phyloP scores from a whole-genome alignment of 495 filamentous ascomycete genomes.

The Astrocystis sublimbata region DNA sequence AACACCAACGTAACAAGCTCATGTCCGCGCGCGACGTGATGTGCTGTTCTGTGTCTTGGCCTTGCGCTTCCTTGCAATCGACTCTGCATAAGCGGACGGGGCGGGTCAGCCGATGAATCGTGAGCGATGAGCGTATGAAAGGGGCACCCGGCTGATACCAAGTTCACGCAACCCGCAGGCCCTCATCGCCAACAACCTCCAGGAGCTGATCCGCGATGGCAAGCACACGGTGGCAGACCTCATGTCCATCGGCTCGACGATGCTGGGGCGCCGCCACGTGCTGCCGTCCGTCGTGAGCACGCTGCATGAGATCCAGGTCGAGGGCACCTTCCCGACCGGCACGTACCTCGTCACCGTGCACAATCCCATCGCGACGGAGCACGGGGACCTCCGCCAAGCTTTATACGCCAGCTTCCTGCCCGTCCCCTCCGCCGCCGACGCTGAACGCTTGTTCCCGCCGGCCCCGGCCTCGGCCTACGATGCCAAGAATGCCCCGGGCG shows the following conservation, averaged over 20 bases:
- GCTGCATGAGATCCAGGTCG: conserved; percentile 83
- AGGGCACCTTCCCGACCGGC: conserved; percentile 88
- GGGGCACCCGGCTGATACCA: conserved; percentile 14
- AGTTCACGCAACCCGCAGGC: conserved; percentile 55
- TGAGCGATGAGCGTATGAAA: too few relatives aligned
- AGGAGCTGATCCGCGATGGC: conserved; percentile 98
- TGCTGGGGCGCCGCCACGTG: conserved; percentile 95
- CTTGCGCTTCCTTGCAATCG: not conserved
- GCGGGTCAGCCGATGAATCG: too few relatives aligned
- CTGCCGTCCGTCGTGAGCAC: conserved; percentile 75
- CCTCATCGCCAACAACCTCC: conserved; percentile 84
- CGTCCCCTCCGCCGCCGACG: conserved; percentile 62
- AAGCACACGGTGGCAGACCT: conserved; percentile 87
- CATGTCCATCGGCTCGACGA: conserved; percentile 85
- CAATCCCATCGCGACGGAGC: conserved; percentile 81
- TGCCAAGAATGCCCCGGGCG: conserved; percentile 71
- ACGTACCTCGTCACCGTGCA: conserved; percentile 97
- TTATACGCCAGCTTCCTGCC: conserved; percentile 93
- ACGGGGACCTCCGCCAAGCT: conserved; percentile 82
- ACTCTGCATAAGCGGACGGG: not conserved
- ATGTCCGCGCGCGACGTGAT: not conserved
- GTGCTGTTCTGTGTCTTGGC: not conserved
- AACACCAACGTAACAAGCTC: not conserved
- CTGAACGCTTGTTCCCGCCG: conserved; percentile 71
- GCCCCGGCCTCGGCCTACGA: conserved; percentile 60